Evolutionary conservation across 2,329 filamentous ascomycete species (phyloP), one percentile per base, ranked within the genome.

Genomic region (Arthrobotrys pseudoclavata): DNA sequence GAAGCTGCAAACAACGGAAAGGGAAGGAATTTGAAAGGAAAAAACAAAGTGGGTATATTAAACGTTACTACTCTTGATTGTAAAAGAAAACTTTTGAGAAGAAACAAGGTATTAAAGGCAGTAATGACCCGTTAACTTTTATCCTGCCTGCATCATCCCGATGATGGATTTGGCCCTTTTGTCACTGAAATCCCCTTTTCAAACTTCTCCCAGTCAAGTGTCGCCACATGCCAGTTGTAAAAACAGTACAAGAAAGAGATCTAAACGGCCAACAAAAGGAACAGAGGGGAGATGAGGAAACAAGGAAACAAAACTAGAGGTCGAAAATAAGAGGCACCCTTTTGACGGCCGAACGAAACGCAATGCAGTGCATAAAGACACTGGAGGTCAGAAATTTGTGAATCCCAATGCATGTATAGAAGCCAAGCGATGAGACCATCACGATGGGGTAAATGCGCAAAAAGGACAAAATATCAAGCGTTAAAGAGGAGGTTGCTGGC

Each of bases 41-140:
- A 26, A 75, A 63, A 69, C 64, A 48, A 66, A 69, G 52, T 70
- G 66, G 72, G 72, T 70, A 70, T 70, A 76, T 76, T 76, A 76
- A 70, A 76, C 72, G 66, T 76, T 76, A 67, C 66, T 76, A 76
- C 48, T 76, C 72, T 76, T 76, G 66, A 69, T 69, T 40, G 60
- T 52, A 53, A 70, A 70, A 34, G 40, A 70, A 76, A 63, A 42
- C 61, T 76, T 76, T 76, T 52, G 66, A 26, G 45, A 63, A 64
- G 40, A 70, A 66, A 40, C 20, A 76, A 66, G 60, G 48, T 69
- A 76, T 57, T 68, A 76, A 55, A 66, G 42, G 37, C 50, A 68
- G 61, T 55, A 66, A 50, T 66, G 66, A 76, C 66, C 72, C 60
- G 72, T 76, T 76, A 76, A 76, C 72, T 76, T 76, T 76, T 76